A percentile compares a stretch with the other conserved stretches of the same genome.
Conservation (phyloP, 2,329 filamentous ascomycete species). For the Xylariaceae sp. region DNA sequence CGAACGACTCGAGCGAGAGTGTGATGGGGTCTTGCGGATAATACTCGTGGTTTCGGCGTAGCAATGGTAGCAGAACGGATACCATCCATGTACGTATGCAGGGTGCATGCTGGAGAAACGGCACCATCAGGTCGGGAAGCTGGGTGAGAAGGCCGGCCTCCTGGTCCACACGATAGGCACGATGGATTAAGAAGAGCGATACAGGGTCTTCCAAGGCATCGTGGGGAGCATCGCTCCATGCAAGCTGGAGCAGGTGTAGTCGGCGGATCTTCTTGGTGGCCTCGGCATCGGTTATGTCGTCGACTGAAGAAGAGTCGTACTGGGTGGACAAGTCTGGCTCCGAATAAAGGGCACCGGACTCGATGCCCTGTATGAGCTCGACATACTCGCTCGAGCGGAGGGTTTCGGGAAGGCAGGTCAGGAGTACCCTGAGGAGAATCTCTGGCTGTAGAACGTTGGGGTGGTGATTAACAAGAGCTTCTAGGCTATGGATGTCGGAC, state of each 20-base stretch:
- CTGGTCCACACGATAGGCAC: slow-evolving; percentile 63
- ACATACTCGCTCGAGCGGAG: slow-evolving; percentile 58
- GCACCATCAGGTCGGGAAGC: slow-evolving; percentile 59
- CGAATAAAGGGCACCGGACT: slow-evolving; percentile 40
- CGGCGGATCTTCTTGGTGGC: slow-evolving; percentile 60
- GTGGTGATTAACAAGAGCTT: slow-evolving; percentile 53
- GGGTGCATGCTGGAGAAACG: slow-evolving; percentile 59
- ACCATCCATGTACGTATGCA: slow-evolving; percentile 63
- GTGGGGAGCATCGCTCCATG: slow-evolving; percentile 41
- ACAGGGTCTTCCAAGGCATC: slow-evolving; percentile 50
- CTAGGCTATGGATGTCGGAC: slow-evolving; percentile 58
- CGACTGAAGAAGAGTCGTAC: slow-evolving; percentile 52
- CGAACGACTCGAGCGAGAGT: slow-evolving; percentile 58
- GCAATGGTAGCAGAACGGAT: slow-evolving; percentile 61
- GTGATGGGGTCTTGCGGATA: slow-evolving; percentile 47
- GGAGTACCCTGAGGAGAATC: slow-evolving; percentile 64
- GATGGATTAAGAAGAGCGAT: slow-evolving; percentile 60
- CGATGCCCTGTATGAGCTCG: slow-evolving; percentile 54
- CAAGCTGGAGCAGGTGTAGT: slow-evolving; percentile 56
- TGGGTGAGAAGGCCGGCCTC: slow-evolving; percentile 68
- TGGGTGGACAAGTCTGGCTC: slow-evolving; percentile 32
- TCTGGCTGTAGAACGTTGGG: slow-evolving; percentile 55
- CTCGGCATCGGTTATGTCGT: slow-evolving; percentile 55
- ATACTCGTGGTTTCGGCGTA: slow-evolving; percentile 65
- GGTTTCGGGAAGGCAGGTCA: slow-evolving; percentile 73